Percentiles rank a stretch among this genome's conserved stretches.
Conservation (phyloP, 768 basidiomycete species). For the Trametes cubensis region DNA sequence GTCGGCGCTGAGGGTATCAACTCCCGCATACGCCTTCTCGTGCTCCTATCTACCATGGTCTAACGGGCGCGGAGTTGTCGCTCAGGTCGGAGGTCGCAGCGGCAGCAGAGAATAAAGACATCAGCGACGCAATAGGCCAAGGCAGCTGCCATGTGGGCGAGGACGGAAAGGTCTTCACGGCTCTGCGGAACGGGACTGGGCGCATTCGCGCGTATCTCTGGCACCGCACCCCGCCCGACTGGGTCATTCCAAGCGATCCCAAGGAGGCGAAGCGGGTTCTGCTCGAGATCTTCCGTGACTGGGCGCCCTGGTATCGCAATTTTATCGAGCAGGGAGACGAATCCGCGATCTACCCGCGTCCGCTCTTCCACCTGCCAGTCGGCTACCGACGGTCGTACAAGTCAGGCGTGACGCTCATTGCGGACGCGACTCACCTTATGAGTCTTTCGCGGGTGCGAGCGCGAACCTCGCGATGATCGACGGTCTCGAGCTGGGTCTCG, state of each 20-base stretch:
- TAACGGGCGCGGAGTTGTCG: constrained; percentile 25
- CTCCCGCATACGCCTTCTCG: constrained; percentile 40
- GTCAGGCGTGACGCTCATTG: constrained; percentile 9
- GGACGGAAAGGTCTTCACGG: constrained; percentile 31
- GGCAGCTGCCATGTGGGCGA: constrained; percentile 35
- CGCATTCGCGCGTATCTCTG: constrained; percentile 12
- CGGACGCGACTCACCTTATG: constrained; percentile 43
- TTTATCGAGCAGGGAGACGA: constrained; percentile 8
- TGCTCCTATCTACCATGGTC: constrained; percentile 41
- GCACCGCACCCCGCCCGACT: constrained; percentile 8
- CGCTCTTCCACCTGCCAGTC: constrained; percentile 18
- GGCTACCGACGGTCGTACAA: constrained; percentile 18
- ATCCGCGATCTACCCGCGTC: constrained; percentile 10
- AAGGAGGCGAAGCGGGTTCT: constrained; percentile 1
- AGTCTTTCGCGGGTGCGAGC: constrained; percentile 42
- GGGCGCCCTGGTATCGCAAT: constrained; percentile 11
- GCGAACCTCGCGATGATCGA: constrained; percentile 41
- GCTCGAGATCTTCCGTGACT: constrained; percentile 2
- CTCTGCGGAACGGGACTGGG: constrained; percentile 36
- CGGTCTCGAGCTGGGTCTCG: constrained; percentile 24
- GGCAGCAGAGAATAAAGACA: neutral
- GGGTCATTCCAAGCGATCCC: constrained; percentile 2
- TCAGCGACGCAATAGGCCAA: constrained; percentile 29
- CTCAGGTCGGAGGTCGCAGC: constrained; percentile 27
- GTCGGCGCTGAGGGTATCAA: constrained; percentile 46